These are phyloP conservation scores for Leccinum barrowsii DNA, from an alignment of 768 basidiomycete genomes.

Conservation along the genomic window DNA sequence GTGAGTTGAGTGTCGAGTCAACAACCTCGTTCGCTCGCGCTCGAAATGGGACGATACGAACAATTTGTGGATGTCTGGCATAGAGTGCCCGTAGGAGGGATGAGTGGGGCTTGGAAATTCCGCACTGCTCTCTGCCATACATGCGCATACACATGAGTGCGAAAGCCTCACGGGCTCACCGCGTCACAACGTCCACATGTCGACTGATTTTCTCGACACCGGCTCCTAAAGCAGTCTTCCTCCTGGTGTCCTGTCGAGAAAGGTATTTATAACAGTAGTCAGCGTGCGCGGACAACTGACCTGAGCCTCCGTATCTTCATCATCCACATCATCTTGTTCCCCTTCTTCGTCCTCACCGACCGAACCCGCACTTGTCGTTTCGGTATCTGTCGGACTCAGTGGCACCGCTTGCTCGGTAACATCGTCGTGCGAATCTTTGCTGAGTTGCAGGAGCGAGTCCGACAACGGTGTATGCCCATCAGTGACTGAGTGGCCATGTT, in stretches of 20 bases:
- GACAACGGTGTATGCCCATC: constrained; percentile 1
- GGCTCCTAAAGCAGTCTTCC: constrained; percentile 33
- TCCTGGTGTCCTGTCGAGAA: constrained; percentile 18
- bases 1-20: not conserved
- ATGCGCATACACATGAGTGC: not conserved
- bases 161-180: constrained; percentile 7
- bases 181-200: constrained; percentile 25
- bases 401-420: not conserved
- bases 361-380: constrained; percentile 6
- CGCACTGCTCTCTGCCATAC: constrained; percentile 3
- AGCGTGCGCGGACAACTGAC: constrained; percentile 6
- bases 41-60: not conserved
- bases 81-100: constrained; percentile 10
- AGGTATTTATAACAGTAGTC: constrained; percentile 3
- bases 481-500: constrained; percentile 1
- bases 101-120: constrained; percentile 4
- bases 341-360: constrained; percentile 14
- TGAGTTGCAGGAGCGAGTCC: constrained; percentile 7
- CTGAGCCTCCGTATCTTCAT: constrained; percentile 19
- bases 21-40: not conserved
- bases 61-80: not conserved
- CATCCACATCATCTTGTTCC: constrained; percentile 15
- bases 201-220: constrained; percentile 37
- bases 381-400: constrained; percentile 11
- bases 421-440: constrained; percentile 1